Percentiles rank a stretch among this genome's conserved stretches.
Evolutionary conservation across 1,284 basidiomycete genomes (phyloP).

Genomic region (Fistulina hepatica): DNA sequence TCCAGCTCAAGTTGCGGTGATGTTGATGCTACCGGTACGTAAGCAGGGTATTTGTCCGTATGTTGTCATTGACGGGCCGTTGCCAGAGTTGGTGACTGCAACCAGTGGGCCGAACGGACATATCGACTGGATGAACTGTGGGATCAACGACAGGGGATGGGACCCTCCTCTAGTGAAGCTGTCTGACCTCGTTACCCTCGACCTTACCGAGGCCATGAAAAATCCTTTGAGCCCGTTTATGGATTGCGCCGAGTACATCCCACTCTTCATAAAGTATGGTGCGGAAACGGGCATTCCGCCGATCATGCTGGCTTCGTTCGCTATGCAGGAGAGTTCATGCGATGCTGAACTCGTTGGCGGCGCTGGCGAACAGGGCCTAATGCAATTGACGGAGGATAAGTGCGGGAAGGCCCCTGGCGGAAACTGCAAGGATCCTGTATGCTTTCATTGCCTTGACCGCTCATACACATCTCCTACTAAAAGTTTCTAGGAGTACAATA

Average conservation of each 20-base stretch:
- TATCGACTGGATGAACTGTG: constrained; percentile 74
- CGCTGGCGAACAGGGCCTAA: constrained; percentile 73
- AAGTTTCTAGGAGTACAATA: constrained; percentile 51
- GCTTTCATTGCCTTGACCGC: constrained; percentile 17
- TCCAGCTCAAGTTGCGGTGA: no score
- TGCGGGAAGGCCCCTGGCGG: constrained; percentile 54
- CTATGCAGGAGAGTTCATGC: constrained; percentile 60
- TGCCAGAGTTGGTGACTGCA: constrained; percentile 39
- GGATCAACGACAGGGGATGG: constrained; percentile 51
- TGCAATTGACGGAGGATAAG: constrained; percentile 79
- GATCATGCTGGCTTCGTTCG: constrained; percentile 75
- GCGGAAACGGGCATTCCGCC: constrained; percentile 44
- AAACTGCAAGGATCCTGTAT: constrained; percentile 56
- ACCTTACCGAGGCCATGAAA: constrained; percentile 42
- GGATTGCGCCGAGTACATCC: constrained; percentile 46
- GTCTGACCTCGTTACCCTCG: constrained; percentile 39
- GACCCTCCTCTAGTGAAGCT: constrained; percentile 47
- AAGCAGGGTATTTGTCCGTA: no score
- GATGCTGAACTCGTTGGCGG: constrained; percentile 61
- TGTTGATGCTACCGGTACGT: no score
- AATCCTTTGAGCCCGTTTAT: constrained; percentile 46
- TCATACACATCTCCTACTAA: constrained; percentile 2
- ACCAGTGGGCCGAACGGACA: constrained; percentile 61
- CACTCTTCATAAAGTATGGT: constrained; percentile 54
- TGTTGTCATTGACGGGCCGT: no score